Conservation (phyloP, 1,284 basidiomycete species). For the Stygiomarasmius scandens region DNA sequence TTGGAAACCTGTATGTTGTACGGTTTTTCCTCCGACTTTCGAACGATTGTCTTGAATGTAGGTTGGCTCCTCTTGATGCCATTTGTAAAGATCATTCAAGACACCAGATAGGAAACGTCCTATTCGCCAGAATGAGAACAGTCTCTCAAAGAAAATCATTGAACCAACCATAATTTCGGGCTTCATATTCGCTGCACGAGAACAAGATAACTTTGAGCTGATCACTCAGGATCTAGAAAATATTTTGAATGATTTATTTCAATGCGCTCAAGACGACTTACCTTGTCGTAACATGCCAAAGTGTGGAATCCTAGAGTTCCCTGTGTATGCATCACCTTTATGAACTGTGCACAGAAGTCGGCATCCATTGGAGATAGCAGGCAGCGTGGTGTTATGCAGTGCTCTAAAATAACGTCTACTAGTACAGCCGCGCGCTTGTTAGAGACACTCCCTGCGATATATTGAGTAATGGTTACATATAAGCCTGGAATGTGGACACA, state of each 20-base stretch:
- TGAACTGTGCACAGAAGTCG: slow-evolving; percentile 90
- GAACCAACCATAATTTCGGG: slow-evolving; percentile 84
- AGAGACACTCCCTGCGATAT: slow-evolving; percentile 32
- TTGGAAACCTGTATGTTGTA: slow-evolving; percentile 69
- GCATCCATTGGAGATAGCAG: slow-evolving; percentile 95
- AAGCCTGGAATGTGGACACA: neutral
- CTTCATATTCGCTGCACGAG: slow-evolving; percentile 94
- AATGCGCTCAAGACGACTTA: slow-evolving; percentile 32
- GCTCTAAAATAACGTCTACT: slow-evolving; percentile 74
- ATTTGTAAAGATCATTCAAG: slow-evolving; percentile 74
- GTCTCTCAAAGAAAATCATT: slow-evolving; percentile 5
- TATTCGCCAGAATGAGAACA: slow-evolving; percentile 30
- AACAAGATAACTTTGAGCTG: slow-evolving; percentile 86
- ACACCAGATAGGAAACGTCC: slow-evolving; percentile 86
- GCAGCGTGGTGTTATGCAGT: slow-evolving; percentile 92
- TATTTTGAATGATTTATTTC: slow-evolving; percentile 13
- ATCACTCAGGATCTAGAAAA: slow-evolving; percentile 73
- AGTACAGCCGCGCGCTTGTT: slow-evolving; percentile 44
- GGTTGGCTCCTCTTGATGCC: slow-evolving; percentile 71
- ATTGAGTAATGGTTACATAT: slow-evolving; percentile 16
- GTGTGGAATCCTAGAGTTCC: slow-evolving; percentile 90
- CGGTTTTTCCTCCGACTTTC: slow-evolving; percentile 65
- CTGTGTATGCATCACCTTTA: slow-evolving; percentile 84
- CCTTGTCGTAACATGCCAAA: slow-evolving; percentile 84
- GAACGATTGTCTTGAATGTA: slow-evolving; percentile 70